Evolutionary conservation across 1,284 basidiomycete genomes (phyloP), one percentile per base, ranked within the genome.

Genomic region (Leccinum griseonigrum): DNA sequence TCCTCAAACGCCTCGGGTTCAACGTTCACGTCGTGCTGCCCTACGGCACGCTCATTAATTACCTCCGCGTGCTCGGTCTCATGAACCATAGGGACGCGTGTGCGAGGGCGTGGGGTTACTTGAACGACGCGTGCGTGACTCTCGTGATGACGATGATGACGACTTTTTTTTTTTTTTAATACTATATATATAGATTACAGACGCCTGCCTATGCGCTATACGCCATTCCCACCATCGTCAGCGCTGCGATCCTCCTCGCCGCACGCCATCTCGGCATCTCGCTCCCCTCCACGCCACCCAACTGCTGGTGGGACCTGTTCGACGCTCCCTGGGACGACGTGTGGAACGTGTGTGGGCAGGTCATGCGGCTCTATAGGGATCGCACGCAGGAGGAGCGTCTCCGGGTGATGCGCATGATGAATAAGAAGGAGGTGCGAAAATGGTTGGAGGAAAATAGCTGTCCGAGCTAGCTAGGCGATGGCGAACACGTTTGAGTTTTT

Each of bases 11-110:
- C 40, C 83, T 95, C 11, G 93, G 92, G 3, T 95, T 95, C 78
- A 91, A 95, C 69, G 91, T 95, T 57, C 82, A 90, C 69, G 94
- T 97, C 55, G 90, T 93, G 14, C 79, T 98, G 48, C 96, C 97
- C 0, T 98, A 98, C 71, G 94, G 91, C 28, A 94, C 95, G 13
- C 84, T 98, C 64, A 90, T 98, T 70, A 98, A 98, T 77, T 99
- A 99, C 75, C 83, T 98, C 66, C 87, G 94, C 63, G 86, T 98
- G 28, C 84, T 99, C 14, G 94, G 93, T 36, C 80, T 99, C 60
- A 85, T 85, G 40, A 81, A 82, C 61, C 82, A 84, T 61, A 83
- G 85, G 63, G 87, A 89, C 57, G 88, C 86, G n/a, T 89, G 90
- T 64, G 84, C 86, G 40, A 82, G 79, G 61, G 91, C 92, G 34